phyloP scores from a whole-genome alignment of 139 green algal genomes.

The Deuterostichococcus epilithicus region DNA sequence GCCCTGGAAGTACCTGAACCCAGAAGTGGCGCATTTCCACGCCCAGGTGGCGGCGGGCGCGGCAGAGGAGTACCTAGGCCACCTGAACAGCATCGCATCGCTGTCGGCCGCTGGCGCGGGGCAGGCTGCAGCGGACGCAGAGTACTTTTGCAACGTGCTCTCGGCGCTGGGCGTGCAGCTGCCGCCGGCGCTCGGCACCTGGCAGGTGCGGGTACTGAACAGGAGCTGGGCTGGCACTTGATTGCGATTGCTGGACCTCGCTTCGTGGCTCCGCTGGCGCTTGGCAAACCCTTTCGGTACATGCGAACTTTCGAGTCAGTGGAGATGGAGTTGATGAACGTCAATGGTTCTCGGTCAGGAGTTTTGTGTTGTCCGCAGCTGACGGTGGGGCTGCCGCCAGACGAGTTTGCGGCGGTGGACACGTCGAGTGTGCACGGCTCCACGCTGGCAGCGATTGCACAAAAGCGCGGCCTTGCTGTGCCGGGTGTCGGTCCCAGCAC shows the following conservation, averaged over 20 bases:
- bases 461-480: neutral
- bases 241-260: no score
- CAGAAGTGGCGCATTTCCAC: no score
- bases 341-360: no score
- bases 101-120: slow-evolving; percentile 49
- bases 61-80: slow-evolving; percentile 31
- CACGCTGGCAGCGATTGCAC: neutral
- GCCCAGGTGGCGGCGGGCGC: slow-evolving; percentile 39
- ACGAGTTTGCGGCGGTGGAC: neutral
- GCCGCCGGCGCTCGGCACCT: slow-evolving; percentile 58
- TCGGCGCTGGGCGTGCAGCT: slow-evolving; percentile 69
- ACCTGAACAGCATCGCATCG: slow-evolving; percentile 43
- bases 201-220: slow-evolving; percentile 35
- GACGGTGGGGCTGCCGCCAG: neutral
- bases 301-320: no score
- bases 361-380: no score
- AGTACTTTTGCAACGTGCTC: slow-evolving; percentile 95
- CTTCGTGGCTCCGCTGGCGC: no score
- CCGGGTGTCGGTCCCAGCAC: neutral
- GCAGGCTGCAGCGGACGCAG: slow-evolving; percentile 87
- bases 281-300: no score
- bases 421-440: neutral
- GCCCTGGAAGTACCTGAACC: no score
- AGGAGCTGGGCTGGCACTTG: no score
- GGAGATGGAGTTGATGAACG: no score